Base-by-base conservation (phyloP, 2,329 filamentous ascomycete genomes). In the Colletotrichum sp. region DNA sequence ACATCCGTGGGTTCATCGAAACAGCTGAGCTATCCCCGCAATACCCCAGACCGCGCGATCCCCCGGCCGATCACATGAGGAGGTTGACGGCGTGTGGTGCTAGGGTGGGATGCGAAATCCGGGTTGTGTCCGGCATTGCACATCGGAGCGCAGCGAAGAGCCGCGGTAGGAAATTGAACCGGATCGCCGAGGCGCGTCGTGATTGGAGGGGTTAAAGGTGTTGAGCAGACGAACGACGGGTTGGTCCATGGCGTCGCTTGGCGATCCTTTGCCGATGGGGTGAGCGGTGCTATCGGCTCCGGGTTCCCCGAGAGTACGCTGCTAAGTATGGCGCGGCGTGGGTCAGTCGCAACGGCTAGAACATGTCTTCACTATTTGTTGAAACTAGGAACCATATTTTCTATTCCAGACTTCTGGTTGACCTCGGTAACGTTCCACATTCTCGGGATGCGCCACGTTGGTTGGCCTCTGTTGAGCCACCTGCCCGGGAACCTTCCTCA, bases 141-240 rank as follows among this genome's bases (percentile, higher is more conserved):
- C 6, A 32, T 16, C 30, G 44, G 64, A 63, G 32, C 13, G n/a
- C 34, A 32, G 34, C 62, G 68, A 34, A 30, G 26, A 24, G 18
- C 36, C 57, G 55, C 69, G 73, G 63, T 34, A 36, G 57, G 55
- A 49, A 26, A 73, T 76, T 68, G 57, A 24, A 64, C 69, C 73
- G 72, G 34, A 75, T 67, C 39, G 62, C 72, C 69, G 69, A 76
- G 73, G 13, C 21, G 36, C 39, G 26, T 49, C 26, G 44, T 76
- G 73, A 76, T 76, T 76, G 73, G 73, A 68, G 69, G 63, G 73
- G 73, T 8, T 76, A 76, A 72, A 24, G 18, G n/a, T 21, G 44
- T 52, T 15, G 32, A 18, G 57, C 28, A n/a, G 71, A 32, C 57
- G 32, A 32, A 32, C 5, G 30, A 24, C 18, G 30, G 60, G 10